These are phyloP conservation scores for Dovyalis caffra DNA, from an alignment of 345 rosid genomes.

Conservation along the genomic window DNA sequence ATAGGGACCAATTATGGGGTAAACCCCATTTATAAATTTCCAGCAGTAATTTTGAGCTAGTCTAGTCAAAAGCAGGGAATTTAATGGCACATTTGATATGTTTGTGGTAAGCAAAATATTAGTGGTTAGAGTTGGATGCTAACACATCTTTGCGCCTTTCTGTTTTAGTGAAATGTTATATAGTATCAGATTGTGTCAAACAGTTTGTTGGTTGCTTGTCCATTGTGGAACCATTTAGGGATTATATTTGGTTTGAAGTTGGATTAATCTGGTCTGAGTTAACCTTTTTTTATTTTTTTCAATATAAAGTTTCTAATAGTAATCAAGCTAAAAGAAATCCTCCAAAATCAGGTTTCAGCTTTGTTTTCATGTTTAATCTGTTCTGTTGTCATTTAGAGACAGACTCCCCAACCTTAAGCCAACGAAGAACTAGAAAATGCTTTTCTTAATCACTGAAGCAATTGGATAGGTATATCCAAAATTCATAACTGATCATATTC, in stretches of 20 bases:
- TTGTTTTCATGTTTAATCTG: neutral
- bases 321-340: neutral
- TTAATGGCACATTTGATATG: neutral
- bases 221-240: neutral
- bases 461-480: neutral
- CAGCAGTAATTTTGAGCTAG: neutral
- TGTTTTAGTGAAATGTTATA: neutral
- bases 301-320: neutral
- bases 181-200: neutral
- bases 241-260: neutral
- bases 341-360: neutral
- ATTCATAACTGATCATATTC: neutral
- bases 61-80: neutral
- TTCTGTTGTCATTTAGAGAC: neutral
- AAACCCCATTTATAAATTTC: neutral
- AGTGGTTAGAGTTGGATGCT: neutral
- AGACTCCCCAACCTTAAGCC: neutral
- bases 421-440: neutral
- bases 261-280: neutral
- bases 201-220: neutral
- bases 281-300: neutral
- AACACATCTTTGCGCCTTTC: neutral
- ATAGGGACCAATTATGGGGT: too few species aligned
- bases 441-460: neutral
- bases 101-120: neutral